Percentiles rank a stretch among this genome's conserved stretches.
Conservation (phyloP, 495 filamentous ascomycete species). For the Aspergillus affinis region DNA sequence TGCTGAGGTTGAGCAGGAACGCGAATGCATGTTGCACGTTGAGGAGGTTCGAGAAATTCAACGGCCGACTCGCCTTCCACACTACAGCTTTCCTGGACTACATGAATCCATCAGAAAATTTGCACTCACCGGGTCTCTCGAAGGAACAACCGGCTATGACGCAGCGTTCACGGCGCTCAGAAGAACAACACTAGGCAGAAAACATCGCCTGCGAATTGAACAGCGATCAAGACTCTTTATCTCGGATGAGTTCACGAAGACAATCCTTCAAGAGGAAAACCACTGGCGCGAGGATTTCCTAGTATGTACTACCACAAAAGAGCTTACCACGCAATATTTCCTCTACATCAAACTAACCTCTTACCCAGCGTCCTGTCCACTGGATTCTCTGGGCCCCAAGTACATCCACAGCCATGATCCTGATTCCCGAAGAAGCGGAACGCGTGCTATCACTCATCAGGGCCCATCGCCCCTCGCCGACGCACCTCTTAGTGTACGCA, state of each 20-base stretch:
- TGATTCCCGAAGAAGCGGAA: constrained; percentile 59
- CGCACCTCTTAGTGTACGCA: constrained; percentile 13
- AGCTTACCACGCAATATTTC: neutral
- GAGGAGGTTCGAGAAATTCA: constrained; percentile 41
- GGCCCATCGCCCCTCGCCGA: neutral
- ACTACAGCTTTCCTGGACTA: constrained; percentile 33
- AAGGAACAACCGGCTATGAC: constrained; percentile 14
- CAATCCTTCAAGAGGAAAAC: constrained; percentile 22
- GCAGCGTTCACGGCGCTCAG: constrained; percentile 34
- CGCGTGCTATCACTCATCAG: constrained; percentile 41
- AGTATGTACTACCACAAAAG: constrained; percentile 16
- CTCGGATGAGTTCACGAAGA: constrained; percentile 41
- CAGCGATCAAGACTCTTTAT: constrained; percentile 31
- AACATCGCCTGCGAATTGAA: constrained; percentile 29
- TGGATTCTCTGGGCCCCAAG: constrained; percentile 46
- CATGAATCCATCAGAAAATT: constrained; percentile 38
- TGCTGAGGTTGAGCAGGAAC: constrained; percentile 54
- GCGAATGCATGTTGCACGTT: constrained; percentile 35
- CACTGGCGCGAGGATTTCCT: constrained; percentile 34
- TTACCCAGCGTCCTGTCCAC: constrained; percentile 41
- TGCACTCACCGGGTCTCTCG: constrained; percentile 35
- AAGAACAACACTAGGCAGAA: constrained; percentile 32
- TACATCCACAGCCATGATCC: constrained; percentile 42
- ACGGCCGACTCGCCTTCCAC: constrained; percentile 35
- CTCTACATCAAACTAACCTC: neutral